Evolutionary conservation across 2,329 filamentous ascomycete species (phyloP), one percentile per base, ranked within the genome.

Genomic region (Colletotrichum neosansevieriae): DNA sequence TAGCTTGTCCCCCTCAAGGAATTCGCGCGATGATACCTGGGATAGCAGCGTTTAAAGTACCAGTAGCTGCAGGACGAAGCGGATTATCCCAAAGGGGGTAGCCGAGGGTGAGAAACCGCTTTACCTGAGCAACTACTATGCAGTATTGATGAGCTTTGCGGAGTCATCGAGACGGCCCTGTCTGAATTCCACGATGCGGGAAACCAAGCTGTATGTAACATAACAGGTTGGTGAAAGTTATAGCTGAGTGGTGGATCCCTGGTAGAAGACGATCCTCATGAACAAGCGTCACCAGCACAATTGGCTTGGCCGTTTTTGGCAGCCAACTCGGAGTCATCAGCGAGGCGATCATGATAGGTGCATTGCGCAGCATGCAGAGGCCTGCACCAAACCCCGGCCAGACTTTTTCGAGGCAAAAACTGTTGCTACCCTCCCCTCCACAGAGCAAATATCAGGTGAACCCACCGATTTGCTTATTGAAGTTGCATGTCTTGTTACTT

Each of bases 11-110:
- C 45, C 47, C 50, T 47, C 36, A 17, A 57, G 40, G 63, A 47
- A 45, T 51, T 66, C 21, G 50, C 53, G 40, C 67, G 44, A 69
- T 69, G 67, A 63, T 69, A 67, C 67, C 24, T 44, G 56, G 36
- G 34, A 65, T 38, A 49, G 63, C 32, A 40, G 40, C 24, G 36
- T 32, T 10, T 34, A 50, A 15, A 17, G 36, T 32, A 50, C 19
- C 24, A 17, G 21, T 34, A 21, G 58, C 19, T 57, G 38, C 19
- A 32, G 42, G n/a, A 32, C 11, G 50, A 32, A 19, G 63, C 44
- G 62, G 63, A 58, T 34, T 45, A 45, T 51, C 67, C 51, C 17
- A 51, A 58, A 61, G 34, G 15, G 57, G 67, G 38, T 67, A 69
- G 67, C 44, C 51, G 44, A 69, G 44, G 65, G 36, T 58, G 12